Conservation (phyloP, 2,329 filamentous ascomycete genomes). For the Verticillium nonalfalfae region DNA sequence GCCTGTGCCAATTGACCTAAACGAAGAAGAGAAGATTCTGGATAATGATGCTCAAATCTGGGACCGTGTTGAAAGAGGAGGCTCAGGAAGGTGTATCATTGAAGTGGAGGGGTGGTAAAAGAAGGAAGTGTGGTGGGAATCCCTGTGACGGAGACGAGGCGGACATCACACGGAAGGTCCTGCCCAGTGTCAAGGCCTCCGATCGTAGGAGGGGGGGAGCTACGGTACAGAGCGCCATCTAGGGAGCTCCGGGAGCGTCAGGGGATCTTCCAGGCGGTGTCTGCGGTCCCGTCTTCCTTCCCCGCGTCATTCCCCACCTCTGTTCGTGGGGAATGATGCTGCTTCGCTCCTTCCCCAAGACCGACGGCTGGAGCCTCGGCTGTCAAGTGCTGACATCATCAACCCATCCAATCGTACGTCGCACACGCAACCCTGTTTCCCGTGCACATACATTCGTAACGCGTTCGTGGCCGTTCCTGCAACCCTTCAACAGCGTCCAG, state of each 20-base stretch:
- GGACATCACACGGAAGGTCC: background rate
- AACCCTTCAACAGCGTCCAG: background rate
- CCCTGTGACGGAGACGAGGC: background rate
- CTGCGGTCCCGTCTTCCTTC: background rate
- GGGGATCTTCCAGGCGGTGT: background rate
- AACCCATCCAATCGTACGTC: background rate
- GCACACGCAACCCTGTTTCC: background rate
- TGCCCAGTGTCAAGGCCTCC: background rate
- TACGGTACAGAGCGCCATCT: background rate
- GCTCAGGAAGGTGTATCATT: background rate
- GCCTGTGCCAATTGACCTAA: background rate
- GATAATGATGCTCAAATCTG: background rate
- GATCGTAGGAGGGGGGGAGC: background rate
- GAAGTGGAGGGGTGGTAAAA: background rate
- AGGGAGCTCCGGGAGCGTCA: no score
- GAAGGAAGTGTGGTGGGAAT: background rate
- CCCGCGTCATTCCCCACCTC: background rate
- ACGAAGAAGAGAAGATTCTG: background rate
- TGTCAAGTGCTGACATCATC: background rate
- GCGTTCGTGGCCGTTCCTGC: background rate
- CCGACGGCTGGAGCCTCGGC: background rate
- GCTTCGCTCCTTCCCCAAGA: no score
- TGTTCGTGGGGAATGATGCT: background rate
- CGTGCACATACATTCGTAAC: background rate
- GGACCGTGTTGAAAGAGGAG: background rate